Base-by-base conservation (phyloP, 768 basidiomycete species). In the Boletus huronensis region DNA sequence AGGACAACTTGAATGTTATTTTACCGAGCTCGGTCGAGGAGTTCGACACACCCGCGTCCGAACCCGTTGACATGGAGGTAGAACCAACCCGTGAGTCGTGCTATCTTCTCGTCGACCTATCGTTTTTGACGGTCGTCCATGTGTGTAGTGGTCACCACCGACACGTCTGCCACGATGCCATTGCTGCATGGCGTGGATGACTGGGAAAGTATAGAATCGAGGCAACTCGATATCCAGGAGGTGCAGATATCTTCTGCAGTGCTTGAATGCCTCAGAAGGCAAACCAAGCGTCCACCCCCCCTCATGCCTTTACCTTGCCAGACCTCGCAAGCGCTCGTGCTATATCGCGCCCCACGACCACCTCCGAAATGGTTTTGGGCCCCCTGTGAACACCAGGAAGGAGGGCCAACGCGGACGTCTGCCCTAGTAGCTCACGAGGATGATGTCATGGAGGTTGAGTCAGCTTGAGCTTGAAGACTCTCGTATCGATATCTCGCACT, bases 61-160 rank as follows among this genome's bases (percentile, higher is more conserved):
- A 89, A 51, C 73, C 83, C 3, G 77, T 75, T 26, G 79, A 76
- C 43, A 90, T 90, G 88, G 82, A 81, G 56, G 77, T 81, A 5
- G 87, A 87, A 63, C 83, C 80, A 58, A 81, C 87, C 64, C 74
- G 88, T 90, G 69, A 77, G 63, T 43, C 21, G 31, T 48, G 34
- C 32, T 58, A 31, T 38, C 19, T 16, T 58, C 25, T 58, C n/a
- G 10, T 44, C 35, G 48, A 26, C 38, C 43, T 44, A 14, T 57
- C 35, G 3, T 35, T 40, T 26, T 26, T 31, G 39, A 54, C 50
- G n/a, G n/a, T 21, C 26, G 25, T 42, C 11, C 3, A 25, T 40
- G 35, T 38, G 17, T 39, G 6, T 28, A 62, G 55, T 41, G 11
- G 43, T 59, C 50, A 42, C 2, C 34, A 21, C 39, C 31, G 42